phyloP scores from a whole-genome alignment of 352 stramenopile species.

The Pythium volutum region DNA sequence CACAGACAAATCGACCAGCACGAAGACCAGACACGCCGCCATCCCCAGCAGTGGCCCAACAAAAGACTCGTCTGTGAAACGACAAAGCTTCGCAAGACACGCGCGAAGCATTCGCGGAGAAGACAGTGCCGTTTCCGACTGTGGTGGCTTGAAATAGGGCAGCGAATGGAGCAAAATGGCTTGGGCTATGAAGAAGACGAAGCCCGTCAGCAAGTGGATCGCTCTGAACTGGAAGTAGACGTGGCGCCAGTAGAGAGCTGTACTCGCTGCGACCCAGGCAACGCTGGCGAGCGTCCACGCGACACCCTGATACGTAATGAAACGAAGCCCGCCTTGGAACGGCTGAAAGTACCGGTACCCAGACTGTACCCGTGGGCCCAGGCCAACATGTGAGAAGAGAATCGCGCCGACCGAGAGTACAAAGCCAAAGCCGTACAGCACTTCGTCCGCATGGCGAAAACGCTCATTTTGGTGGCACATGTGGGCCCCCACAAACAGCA shows the following conservation, averaged over 20 bases:
- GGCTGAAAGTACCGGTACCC: slow-evolving; percentile 46
- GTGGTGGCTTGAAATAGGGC: slow-evolving; percentile 31
- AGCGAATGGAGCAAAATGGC: slow-evolving; percentile 38
- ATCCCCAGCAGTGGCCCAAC: slow-evolving; percentile 41
- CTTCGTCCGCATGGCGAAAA: slow-evolving; percentile 34
- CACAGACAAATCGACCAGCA: slow-evolving; percentile 48
- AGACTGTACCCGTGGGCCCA: slow-evolving; percentile 35
- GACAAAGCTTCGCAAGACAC: slow-evolving; percentile 15
- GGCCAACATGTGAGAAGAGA: slow-evolving; percentile 34
- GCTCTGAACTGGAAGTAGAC: slow-evolving; percentile 43
- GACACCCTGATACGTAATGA: slow-evolving; percentile 49
- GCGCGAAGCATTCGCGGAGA: slow-evolving; percentile 6
- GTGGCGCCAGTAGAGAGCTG: slow-evolving; percentile 43
- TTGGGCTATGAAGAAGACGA: slow-evolving; percentile 43
- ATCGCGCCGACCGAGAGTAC: slow-evolving; percentile 36
- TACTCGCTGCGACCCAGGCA: slow-evolving; percentile 37
- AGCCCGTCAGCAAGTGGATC: slow-evolving; percentile 40
- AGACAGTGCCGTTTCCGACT: not conserved
- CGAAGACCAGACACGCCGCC: slow-evolving; percentile 40
- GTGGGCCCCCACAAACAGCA: slow-evolving; percentile 37
- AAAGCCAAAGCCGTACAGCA: slow-evolving; percentile 50
- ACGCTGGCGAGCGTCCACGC: slow-evolving; percentile 48
- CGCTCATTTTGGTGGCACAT: slow-evolving; percentile 21
- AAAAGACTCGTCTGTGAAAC: slow-evolving; percentile 34
- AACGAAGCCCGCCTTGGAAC: slow-evolving; percentile 43